Evolutionary conservation across 2,329 filamentous ascomycete genomes (phyloP), one percentile per base, ranked within the genome.

Genomic region (Clathrospora elynae): DNA sequence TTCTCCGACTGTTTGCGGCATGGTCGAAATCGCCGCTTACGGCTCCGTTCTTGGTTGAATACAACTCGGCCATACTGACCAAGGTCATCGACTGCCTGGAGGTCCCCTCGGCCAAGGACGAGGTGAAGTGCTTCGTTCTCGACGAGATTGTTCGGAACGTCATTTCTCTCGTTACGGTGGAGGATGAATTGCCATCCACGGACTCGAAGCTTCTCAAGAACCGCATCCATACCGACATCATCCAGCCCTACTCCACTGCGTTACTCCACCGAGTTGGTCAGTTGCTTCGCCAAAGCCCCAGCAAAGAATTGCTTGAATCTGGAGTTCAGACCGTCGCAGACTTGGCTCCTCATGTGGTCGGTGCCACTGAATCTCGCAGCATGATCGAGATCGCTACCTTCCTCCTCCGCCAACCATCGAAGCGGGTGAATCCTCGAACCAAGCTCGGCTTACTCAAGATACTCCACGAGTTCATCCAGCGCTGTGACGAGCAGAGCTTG

Each of bases 121-220:
- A 90, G 42, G 91, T 99, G 42, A 93, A 91, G 62, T 73, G 87
- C 1, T 95, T 89, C 64, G 82, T 91, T 1, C 75, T 99, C 19
- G 79, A 81, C 44, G 73, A 83, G 8, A 85, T 97, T 28, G 69
- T 99, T 92, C 22, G 78, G 26, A 61, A 37, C 32, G 35, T 64
- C 5, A 53, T 67, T 16, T 41, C 42, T 14, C 57, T 65, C 28
- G 59, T 61, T 4, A 23, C 36, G 6, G 25, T 14, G 9, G 39
- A 41, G 12, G 49, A 50, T 4, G 48, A 51, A 5, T 8, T 35
- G 2, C 28, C 49, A 2, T 39, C 59, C 0, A 68, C 71, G 7
- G 62, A 84, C 43, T 80, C 76, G 54, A 82, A 80, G 35, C 77
- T 81, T 82, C 53, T 78, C n/a, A 77, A 46, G 65, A 76, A 59